A percentile compares a stretch with the other conserved stretches of the same genome.
Evolutionary conservation across 352 stramenopile species (phyloP).

Genomic region (Globisporangium megalacanthum): DNA sequence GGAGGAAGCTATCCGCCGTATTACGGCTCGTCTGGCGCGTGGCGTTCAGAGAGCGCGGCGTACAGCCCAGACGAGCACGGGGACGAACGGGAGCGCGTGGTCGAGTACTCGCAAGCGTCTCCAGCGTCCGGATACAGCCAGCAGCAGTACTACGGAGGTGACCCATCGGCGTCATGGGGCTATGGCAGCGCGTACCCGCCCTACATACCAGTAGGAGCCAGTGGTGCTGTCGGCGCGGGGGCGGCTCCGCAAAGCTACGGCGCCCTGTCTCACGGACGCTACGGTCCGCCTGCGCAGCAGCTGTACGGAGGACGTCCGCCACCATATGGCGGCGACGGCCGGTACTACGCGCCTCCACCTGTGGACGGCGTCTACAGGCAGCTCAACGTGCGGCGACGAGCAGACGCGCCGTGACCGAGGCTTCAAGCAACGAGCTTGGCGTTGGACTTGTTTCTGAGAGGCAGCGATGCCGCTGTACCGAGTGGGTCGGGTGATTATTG

Average conservation of each 20-base stretch:
- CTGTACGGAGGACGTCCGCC: background rate
- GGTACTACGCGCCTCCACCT: background rate
- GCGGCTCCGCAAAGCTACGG: background rate
- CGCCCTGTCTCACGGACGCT: background rate
- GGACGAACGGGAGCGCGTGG: constrained; percentile 11
- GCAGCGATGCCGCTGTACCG: background rate
- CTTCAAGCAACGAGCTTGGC: background rate
- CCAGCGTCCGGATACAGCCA: background rate
- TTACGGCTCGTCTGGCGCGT: constrained; percentile 4
- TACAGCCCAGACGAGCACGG: background rate
- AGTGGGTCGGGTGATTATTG: background rate
- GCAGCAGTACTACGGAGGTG: background rate
- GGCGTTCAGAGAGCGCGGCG: constrained; percentile 2
- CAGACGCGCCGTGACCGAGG: background rate
- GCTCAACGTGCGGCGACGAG: background rate
- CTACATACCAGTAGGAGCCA: background rate
- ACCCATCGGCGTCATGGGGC: background rate
- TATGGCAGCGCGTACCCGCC: background rate
- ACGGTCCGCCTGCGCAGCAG: background rate
- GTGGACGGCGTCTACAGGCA: background rate
- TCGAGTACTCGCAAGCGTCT: constrained; percentile 10
- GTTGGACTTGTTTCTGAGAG: background rate
- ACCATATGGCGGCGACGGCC: background rate
- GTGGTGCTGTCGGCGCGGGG: background rate
- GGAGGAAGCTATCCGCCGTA: constrained; percentile 15